Base-by-base conservation (phyloP, 345 rosid species). In the Gynandropsis gynandra region DNA sequence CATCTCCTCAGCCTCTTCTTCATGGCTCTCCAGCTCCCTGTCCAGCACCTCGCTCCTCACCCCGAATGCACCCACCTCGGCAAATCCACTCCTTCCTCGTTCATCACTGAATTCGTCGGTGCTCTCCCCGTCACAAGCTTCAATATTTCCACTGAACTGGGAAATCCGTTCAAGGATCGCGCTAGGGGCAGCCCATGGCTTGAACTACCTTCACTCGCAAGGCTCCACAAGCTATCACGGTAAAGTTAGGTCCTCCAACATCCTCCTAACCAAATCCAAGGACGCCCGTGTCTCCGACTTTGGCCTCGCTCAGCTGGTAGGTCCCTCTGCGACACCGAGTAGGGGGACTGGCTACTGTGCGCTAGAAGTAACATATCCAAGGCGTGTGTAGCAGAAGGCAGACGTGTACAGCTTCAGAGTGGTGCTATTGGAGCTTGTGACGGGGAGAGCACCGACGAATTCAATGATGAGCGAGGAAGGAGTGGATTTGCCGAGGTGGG, bases 331-430 rank as follows among this genome's bases (percentile, higher is more conserved):
- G 1, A 62, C 94, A 20, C 84, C 87, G 21, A 84, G 70, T 72
- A 74, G 92, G 9, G 70, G 72, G 17, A 76, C 78, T 13, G 90
- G 96, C 41, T 89, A 86, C 74, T 82, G 87, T 35, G 94, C 90
- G 0, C 90, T 96, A 0, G 97, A 89, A 59, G 89, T 83, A 31
- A 81, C 89, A 1, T 94, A 78, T 13, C 65, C 82, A 2, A 86
- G 76, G 47, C 76, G 59, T 9, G 80, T 78, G 10, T 80, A 90
- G 9, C 90, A 80, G 53, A 79, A 80, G 38, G 88, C 89, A 4
- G 97, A 89, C 41, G 90, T 83, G 24, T 86, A 80, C 47, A 83
- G 97, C 61, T 89, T 81, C 8, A 96, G 97, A 0, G 88, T 89
- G 13, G 54, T 89, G 77, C 43, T 89, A 11, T 50, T 86, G 60